Evolutionary conservation across 306 rosid species (phyloP).

Genomic region (Cicer pinnatifidum): DNA sequence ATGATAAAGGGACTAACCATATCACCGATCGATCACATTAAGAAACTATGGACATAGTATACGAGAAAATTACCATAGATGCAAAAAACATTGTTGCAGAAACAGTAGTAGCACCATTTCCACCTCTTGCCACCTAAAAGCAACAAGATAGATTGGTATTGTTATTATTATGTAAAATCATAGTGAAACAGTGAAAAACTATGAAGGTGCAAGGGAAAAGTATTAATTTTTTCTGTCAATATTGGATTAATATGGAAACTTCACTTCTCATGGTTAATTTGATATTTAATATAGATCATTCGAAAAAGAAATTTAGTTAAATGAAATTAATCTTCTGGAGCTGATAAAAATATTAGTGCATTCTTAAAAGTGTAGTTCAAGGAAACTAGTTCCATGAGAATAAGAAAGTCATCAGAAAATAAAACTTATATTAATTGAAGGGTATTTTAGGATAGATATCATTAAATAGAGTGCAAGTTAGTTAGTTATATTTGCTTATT

Average conservation of each 20-base stretch:
- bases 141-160: conserved; percentile 1
- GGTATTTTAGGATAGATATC: no score
- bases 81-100: conserved; percentile 92
- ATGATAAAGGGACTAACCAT: background rate
- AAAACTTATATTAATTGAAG: no score
- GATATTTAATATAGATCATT: conserved; percentile 1
- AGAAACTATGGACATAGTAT: conserved; percentile 25
- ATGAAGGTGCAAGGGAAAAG: conserved; percentile 2
- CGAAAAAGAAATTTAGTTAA: background rate
- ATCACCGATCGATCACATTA: conserved; percentile 26
- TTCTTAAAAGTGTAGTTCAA: no score
- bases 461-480: no score
- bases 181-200: conserved; percentile 26
- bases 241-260: conserved; percentile 25
- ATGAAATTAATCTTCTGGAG: no score
- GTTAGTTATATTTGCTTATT: no score
- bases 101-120: conserved; percentile 93
- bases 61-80: conserved; percentile 59
- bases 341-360: no score
- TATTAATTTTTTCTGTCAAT: conserved; percentile 2
- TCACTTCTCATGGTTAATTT: conserved; percentile 9
- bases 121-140: conserved; percentile 74
- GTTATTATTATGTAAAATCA: conserved; percentile 25
- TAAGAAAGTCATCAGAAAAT: no score
- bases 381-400: no score